Conservation (phyloP, 257 asterid species). For the Gentiana dahurica region DNA sequence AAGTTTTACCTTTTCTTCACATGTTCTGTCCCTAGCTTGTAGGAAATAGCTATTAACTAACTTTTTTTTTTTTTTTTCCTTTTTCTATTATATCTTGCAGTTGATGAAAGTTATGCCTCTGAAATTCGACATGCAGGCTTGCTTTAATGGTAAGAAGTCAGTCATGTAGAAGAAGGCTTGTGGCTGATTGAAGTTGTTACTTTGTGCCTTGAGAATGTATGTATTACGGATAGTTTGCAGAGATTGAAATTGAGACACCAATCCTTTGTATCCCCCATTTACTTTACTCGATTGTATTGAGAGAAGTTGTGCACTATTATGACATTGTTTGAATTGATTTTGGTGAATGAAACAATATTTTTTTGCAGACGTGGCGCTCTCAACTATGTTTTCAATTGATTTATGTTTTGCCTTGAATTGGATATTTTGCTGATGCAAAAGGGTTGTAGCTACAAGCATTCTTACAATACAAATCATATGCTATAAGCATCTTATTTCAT, state of each 20-base stretch:
- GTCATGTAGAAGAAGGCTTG: neutral
- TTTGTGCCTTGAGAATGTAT: slow-evolving; percentile 2
- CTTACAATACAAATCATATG: no score
- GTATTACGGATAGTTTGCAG: neutral
- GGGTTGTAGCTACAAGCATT: no score
- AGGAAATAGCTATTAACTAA: slow-evolving; percentile 3
- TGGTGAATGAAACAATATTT: slow-evolving; percentile 3
- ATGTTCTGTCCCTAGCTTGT: neutral
- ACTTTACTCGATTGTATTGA: slow-evolving; percentile 1
- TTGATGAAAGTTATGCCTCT: neutral
- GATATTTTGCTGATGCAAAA: no score
- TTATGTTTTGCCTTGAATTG: no score
- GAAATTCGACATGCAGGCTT: no score
- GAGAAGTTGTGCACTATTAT: slow-evolving; percentile 3
- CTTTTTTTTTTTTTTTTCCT: neutral
- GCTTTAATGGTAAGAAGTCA: neutral
- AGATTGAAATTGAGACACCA: neutral
- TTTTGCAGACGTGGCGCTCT: neutral
- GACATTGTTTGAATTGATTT: slow-evolving; percentile 1
- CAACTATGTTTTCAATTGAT: no score
- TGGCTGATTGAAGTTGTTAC: neutral
- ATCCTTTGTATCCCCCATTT: neutral
- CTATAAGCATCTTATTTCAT: no score
- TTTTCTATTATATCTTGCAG: slow-evolving; percentile 5
- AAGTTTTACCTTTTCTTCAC: no score